Evolutionary conservation across 73 alveolate genomes (phyloP), one percentile per base, ranked within the genome.

Genomic region (Paramecium sexaurelia): DNA sequence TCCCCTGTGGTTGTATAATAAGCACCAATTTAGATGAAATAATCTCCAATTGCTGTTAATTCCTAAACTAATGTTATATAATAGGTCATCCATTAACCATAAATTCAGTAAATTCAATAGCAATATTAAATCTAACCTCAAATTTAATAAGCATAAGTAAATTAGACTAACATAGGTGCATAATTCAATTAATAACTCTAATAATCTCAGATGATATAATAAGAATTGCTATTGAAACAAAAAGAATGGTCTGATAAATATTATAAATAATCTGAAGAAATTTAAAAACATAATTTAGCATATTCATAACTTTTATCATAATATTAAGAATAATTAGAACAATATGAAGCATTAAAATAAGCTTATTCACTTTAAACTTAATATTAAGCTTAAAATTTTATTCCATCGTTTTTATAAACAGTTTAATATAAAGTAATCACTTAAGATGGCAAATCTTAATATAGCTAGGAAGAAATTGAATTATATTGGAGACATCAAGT

Each of bases 401-500:
- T 61, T 61, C 83, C 83, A 29, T 61, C 83, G 2, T 61, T 61
- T 10, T 61, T 61, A 61, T 61, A 61, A 61, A 61, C 39, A 26
- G 83, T 61, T 61, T 61, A 61, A 61, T 61, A 61, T 61, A 26
- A 32, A n/a, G 83, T 61, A 11, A 24, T 32, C 11, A 61, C 43
- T 0, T 26, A 61, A 19, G 83, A 61, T 26, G 83, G 83, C 1
- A 32, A 51, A 17, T 51, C 45, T 13, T 61, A 61, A 61, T 61
- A 61, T 27, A 61, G 47, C 13, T 29, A 61, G 6, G 83, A 61
- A 19, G 83, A 61, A 61, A 32, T 61, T 61, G 83, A 61, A 24
- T 5, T 61, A 1, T 61, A 61, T 61, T 61, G 83, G 83, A 61
- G 83, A 32, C 83, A 61, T 61, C 39, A 61, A 32, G 83, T 61